These are phyloP conservation scores for Daedaleopsis nitida DNA, from an alignment of 768 basidiomycete genomes.

Conservation along the genomic window DNA sequence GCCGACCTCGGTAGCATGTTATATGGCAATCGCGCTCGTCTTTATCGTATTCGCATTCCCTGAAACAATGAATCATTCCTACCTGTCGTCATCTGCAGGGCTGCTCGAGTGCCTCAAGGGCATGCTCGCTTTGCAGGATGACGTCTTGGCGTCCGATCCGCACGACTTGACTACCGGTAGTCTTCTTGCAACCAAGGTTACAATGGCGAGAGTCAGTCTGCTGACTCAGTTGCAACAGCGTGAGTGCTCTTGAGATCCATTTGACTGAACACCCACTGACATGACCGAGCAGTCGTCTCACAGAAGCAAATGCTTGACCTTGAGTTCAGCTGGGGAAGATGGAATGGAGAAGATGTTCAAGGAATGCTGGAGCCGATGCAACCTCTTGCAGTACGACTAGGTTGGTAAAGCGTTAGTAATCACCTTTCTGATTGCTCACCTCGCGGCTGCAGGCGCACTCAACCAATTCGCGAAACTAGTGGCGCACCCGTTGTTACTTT, in stretches of 20 bases:
- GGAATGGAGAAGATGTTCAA: constrained; percentile 46
- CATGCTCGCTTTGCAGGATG: constrained; percentile 37
- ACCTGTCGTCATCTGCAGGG: constrained; percentile 32
- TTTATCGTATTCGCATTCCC: constrained; percentile 53
- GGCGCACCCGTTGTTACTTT: constrained; percentile 12
- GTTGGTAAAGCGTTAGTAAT: constrained; percentile 25
- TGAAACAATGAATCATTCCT: constrained; percentile 47
- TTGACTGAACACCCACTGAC: constrained; percentile 14
- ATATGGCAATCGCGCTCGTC: constrained; percentile 50
- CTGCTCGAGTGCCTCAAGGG: constrained; percentile 33
- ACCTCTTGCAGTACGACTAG: constrained; percentile 37
- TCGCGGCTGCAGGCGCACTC: constrained; percentile 34
- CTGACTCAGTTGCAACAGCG: constrained; percentile 32
- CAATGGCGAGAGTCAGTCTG: constrained; percentile 22
- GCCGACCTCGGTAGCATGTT: constrained; percentile 47
- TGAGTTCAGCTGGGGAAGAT: constrained; percentile 48
- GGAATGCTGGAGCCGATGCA: constrained; percentile 38
- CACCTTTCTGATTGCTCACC: background rate
- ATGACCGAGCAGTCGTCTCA: constrained; percentile 30
- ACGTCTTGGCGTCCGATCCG: constrained; percentile 26
- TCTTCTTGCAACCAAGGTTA: constrained; percentile 25
- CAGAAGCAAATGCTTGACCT: constrained; percentile 40
- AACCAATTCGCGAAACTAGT: constrained; percentile 35
- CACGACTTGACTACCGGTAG: constrained; percentile 25
- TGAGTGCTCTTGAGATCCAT: constrained; percentile 20